These are phyloP conservation scores for Aleurites moluccanus DNA, from an alignment of 441 rosid genomes.

Conservation along the genomic window DNA sequence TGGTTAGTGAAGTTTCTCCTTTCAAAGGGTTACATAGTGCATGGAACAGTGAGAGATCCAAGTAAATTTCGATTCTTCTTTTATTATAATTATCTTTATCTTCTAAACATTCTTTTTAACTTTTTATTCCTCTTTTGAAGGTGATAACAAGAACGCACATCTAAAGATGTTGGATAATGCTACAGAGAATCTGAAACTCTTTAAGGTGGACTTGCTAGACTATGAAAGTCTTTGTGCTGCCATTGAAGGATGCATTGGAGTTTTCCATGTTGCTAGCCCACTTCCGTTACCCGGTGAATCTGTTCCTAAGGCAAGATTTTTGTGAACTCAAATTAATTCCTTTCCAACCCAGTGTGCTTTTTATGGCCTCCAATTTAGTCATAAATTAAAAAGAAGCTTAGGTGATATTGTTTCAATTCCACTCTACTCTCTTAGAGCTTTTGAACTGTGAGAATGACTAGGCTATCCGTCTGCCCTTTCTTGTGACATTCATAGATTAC, in stretches of 20 bases:
- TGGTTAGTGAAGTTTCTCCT: conserved; percentile 73
- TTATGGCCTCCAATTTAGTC: background rate
- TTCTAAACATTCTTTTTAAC: too few species aligned
- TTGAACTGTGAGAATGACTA: background rate
- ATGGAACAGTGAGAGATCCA: conserved; percentile 70
- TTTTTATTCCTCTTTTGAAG: conserved; percentile 21
- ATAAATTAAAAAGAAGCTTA: background rate
- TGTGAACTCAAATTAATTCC: background rate
- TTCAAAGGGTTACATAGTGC: conserved; percentile 54
- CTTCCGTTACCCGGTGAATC: conserved; percentile 54
- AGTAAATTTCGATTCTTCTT: conserved; percentile 31
- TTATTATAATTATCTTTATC: background rate
- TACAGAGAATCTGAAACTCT: conserved; percentile 56
- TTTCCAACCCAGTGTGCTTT: background rate
- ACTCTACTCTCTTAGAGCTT: background rate
- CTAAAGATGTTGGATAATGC: conserved; percentile 64
- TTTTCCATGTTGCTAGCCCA: conserved; percentile 79
- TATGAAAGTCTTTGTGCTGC: conserved; percentile 48
- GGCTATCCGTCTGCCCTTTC: background rate
- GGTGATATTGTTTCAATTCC: background rate
- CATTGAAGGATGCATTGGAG: conserved; percentile 65
- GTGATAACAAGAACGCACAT: conserved; percentile 67
- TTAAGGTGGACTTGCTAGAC: conserved; percentile 67
- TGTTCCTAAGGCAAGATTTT: conserved; percentile 43
- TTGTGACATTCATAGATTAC: background rate